Base-by-base conservation (phyloP, 2,329 filamentous ascomycete genomes). In the Aspergillus thermomutatus region DNA sequence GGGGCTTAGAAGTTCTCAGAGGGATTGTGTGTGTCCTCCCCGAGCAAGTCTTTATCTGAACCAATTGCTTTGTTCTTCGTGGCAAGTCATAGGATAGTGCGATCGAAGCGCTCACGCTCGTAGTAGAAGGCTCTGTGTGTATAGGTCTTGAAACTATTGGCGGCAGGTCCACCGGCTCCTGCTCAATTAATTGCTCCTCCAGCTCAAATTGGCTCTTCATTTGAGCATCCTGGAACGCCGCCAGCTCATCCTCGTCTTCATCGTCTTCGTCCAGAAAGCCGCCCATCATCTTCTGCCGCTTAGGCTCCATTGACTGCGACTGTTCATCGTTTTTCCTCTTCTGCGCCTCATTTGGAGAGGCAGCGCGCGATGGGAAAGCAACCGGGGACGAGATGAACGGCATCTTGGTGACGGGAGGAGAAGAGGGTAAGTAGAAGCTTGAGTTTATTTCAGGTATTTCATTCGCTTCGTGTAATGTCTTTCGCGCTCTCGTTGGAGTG, bases 21-120 rank as follows among this genome's bases (percentile, higher is more conserved):
- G 68, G 56, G 45, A 84, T 70, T 41, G 73, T 72, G 50, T 82
- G 72, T 0, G 70, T 66, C 60, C 75, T 79, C 34, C 83, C 83
- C 17, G 76, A 76, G 48, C 78, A 80, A 11, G 78, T 83, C 55
- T 73, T 77, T 19, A 80, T 72, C 23, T 69, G 68, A 25, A 77
- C 62, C 25, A 57, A 65, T 17, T 61, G 60, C 10, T 55, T 53
- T 7, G 55, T 47, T 27, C 40, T 56, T 43, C 57, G 56, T 4
- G 66, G 59, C 2, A 63, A 55, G 21, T 55, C 48, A 46, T 60
- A 54, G 19, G 58, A 26, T 27, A 27, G 45, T 23, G 46, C 49
- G 14, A 27, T 26, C 37, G 56, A 47, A 49, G 4, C 50, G 37
- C 23, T 53, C 27, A 60, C 21, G 27, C 57, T 55, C 7, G 58